These are phyloP conservation scores for Nicotiana undulata DNA, from an alignment of 257 asterid species.

Conservation along the genomic window DNA sequence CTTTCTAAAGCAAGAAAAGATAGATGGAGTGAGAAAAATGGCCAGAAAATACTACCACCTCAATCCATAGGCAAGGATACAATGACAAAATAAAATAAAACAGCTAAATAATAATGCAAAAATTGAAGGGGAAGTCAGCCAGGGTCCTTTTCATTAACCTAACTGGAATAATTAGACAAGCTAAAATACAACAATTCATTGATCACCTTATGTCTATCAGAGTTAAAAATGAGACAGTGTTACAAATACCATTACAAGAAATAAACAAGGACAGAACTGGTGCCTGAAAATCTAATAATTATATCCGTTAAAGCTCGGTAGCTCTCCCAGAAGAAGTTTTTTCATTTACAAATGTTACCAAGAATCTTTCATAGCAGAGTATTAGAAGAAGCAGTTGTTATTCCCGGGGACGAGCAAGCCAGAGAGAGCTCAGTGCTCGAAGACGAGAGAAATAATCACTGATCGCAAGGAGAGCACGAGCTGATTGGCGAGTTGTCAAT, in stretches of 20 bases:
- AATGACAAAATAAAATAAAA: neutral
- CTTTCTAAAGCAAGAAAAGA: no score
- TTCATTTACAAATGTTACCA: slow-evolving; percentile 8
- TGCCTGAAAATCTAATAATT: neutral
- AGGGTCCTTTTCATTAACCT: slow-evolving; percentile 2
- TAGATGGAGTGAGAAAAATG: no score
- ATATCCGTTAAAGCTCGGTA: slow-evolving; percentile 2
- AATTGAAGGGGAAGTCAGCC: neutral
- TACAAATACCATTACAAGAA: slow-evolving; percentile 1
- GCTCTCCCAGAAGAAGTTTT: slow-evolving; percentile 5
- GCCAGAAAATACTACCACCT: no score
- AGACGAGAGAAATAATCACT: slow-evolving; percentile 85
- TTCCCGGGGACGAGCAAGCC: slow-evolving; percentile 96
- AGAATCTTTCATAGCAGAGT: neutral
- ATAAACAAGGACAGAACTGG: neutral
- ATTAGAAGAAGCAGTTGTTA: slow-evolving; percentile 12
- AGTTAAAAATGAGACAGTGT: neutral
- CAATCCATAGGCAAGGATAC: neutral
- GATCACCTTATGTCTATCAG: neutral
- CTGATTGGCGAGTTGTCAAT: slow-evolving; percentile 84
- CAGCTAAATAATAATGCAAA: neutral
- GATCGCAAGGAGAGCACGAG: slow-evolving; percentile 90
- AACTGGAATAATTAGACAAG: neutral
- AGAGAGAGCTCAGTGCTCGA: slow-evolving; percentile 86
- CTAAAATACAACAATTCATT: slow-evolving; percentile 3